phyloP scores from a whole-genome alignment of 768 basidiomycete species.

The Naganishia vaughanmartiniae region DNA sequence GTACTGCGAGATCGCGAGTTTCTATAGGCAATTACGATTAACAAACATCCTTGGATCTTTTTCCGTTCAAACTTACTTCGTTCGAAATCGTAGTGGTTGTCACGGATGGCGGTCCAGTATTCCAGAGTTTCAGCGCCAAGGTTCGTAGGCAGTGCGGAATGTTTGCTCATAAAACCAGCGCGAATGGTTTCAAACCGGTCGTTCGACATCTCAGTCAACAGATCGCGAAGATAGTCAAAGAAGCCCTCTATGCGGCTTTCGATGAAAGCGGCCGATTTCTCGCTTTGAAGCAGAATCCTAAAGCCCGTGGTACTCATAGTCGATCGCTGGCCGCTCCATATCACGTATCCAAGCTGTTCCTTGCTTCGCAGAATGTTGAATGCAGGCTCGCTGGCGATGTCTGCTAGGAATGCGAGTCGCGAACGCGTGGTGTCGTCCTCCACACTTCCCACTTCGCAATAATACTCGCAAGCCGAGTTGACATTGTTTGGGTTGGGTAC shows the following conservation, averaged over 20 bases:
- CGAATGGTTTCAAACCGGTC: conserved; percentile 78
- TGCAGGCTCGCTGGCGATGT: conserved; percentile 81
- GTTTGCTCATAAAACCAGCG: conserved; percentile 70
- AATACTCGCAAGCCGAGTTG: conserved; percentile 84
- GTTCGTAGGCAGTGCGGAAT: conserved; percentile 84
- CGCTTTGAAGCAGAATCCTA: conserved; percentile 82
- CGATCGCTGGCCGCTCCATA: conserved; percentile 57
- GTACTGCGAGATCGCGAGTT: conserved; percentile 65
- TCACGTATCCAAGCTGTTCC: conserved; percentile 93
- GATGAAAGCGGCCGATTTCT: conserved; percentile 71
- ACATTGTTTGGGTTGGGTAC: conserved; percentile 80
- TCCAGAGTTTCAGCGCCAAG: conserved; percentile 67
- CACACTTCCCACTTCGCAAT: conserved; percentile 71
- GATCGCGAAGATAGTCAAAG: conserved; percentile 67
- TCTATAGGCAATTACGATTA: conserved; percentile 55
- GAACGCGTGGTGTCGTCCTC: conserved; percentile 67
- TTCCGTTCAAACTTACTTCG: conserved; percentile 61
- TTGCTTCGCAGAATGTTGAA: conserved; percentile 88
- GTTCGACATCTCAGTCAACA: conserved; percentile 65
- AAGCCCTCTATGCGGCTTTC: conserved; percentile 88
- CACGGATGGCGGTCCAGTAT: conserved; percentile 69
- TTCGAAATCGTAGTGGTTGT: conserved; percentile 80
- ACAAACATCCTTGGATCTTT: not conserved
- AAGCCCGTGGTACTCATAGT: conserved; percentile 71
- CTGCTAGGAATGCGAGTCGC: conserved; percentile 67